A percentile compares a stretch with the other conserved stretches of the same genome.
Conservation (phyloP, 2,329 filamentous ascomycete species). For the Xylariaceae sp. region DNA sequence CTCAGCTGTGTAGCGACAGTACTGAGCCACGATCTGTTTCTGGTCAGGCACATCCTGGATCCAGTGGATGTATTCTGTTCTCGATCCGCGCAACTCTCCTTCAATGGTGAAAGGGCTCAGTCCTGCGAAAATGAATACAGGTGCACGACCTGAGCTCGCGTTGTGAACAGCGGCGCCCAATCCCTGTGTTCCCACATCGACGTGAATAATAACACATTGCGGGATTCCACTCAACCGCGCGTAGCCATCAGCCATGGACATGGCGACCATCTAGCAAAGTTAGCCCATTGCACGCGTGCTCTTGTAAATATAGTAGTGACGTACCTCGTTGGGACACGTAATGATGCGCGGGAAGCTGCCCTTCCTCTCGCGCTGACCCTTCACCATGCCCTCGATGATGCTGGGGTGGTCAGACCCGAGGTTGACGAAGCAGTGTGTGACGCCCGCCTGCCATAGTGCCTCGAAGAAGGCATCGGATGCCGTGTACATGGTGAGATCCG, state of each 20-base stretch:
- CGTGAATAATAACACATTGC: constrained; percentile 73
- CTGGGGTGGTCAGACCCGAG: constrained; percentile 68
- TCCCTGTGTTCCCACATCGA: constrained; percentile 77
- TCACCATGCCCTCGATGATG: constrained; percentile 76
- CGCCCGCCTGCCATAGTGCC: constrained; percentile 35
- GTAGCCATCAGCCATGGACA: constrained; percentile 80
- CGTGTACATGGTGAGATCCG: constrained; percentile 45
- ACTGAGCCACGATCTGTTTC: constrained; percentile 74
- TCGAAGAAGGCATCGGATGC: constrained; percentile 65
- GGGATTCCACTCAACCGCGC: constrained; percentile 66
- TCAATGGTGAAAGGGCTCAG: constrained; percentile 72
- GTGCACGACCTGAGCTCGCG: constrained; percentile 66
- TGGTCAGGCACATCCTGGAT: constrained; percentile 80
- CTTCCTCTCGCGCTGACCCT: constrained; percentile 62
- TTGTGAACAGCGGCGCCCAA: constrained; percentile 76
- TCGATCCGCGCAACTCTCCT: constrained; percentile 69
- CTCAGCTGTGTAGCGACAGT: constrained; percentile 78
- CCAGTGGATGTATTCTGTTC: constrained; percentile 84
- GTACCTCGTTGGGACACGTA: constrained; percentile 73
- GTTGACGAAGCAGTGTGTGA: constrained; percentile 51
- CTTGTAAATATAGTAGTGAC: background rate
- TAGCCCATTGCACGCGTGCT: constrained; percentile 3
- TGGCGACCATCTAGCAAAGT: constrained; percentile 64
- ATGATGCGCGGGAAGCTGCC: constrained; percentile 66
- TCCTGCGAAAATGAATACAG: constrained; percentile 73